A percentile compares a stretch with the other conserved stretches of the same genome.
These are phyloP conservation scores for Daldinia childiae DNA, from an alignment of 495 filamentous ascomycete species.

Conservation along the genomic window DNA sequence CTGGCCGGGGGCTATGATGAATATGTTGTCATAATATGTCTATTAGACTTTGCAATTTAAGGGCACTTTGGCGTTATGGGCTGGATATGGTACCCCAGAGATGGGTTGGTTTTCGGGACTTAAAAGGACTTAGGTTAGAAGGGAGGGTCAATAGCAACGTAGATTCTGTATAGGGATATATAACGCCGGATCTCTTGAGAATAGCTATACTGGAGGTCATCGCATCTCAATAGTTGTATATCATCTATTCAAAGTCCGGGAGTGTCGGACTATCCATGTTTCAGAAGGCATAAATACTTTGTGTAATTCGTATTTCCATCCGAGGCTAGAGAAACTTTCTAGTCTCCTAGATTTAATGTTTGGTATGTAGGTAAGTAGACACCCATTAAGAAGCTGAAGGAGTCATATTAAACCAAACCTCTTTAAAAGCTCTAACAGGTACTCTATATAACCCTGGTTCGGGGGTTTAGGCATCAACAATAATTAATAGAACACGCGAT, in stretches of 20 bases:
- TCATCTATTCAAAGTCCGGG: not conserved
- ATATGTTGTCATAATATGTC: not conserved
- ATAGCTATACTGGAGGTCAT: not conserved
- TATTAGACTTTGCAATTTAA: not conserved
- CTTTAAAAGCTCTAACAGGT: not conserved
- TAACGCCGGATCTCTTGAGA: not conserved
- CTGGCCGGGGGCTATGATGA: conserved; percentile 29
- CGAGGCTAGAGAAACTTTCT: not conserved
- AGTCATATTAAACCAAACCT: not conserved
- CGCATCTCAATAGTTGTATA: not conserved
- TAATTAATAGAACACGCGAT: not conserved
- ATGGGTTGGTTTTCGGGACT: not conserved
- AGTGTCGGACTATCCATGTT: not conserved
- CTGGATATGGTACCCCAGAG: not conserved
- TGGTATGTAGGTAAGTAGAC: not conserved
- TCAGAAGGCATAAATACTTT: not conserved
- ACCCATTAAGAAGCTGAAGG: not conserved
- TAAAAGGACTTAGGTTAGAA: not conserved
- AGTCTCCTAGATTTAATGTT: not conserved
- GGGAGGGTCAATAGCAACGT: not conserved
- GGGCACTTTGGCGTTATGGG: not conserved
- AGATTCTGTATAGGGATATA: not conserved
- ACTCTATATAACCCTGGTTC: not conserved
- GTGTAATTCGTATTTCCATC: not conserved
- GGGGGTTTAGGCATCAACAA: not conserved